phyloP scores from a whole-genome alignment of 2,329 filamentous ascomycete genomes.

The Cercospora zeina region DNA sequence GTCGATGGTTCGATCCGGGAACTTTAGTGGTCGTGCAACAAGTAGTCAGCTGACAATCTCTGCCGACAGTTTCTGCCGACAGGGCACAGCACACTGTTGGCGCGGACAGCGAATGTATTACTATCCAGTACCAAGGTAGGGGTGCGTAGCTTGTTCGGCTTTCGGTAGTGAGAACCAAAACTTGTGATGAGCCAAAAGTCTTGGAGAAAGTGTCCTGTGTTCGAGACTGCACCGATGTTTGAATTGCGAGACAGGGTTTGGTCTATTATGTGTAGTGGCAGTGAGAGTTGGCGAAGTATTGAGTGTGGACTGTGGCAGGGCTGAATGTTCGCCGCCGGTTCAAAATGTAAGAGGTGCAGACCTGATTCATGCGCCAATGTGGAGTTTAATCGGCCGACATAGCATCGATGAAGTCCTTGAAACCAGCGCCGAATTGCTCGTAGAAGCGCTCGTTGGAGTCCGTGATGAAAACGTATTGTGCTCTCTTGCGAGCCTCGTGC shows the following conservation, averaged over 20 bases:
- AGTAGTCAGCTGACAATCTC: neutral
- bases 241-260: neutral
- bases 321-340: neutral
- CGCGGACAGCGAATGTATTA: neutral
- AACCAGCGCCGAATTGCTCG: constrained; percentile 27
- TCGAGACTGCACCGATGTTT: neutral
- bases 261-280: no score
- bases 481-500: constrained; percentile 23
- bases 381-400: constrained; percentile 16
- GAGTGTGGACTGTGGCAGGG: neutral
- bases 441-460: constrained; percentile 24
- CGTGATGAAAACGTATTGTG: constrained; percentile 29
- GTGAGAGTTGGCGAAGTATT: no score
- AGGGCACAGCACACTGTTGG: neutral
- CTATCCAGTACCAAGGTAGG: neutral
- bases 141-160: neutral
- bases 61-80: neutral
- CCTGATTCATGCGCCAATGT: neutral
- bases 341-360: neutral
- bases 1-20: neutral
- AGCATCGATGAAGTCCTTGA: constrained; percentile 26
- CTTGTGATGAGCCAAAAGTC: neutral
- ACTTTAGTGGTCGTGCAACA: neutral
- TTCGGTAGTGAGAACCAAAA: neutral
- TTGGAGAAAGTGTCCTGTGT: neutral